Base-by-base conservation (phyloP, 1,139 yeast genomes). In the Geotrichum australiense region DNA sequence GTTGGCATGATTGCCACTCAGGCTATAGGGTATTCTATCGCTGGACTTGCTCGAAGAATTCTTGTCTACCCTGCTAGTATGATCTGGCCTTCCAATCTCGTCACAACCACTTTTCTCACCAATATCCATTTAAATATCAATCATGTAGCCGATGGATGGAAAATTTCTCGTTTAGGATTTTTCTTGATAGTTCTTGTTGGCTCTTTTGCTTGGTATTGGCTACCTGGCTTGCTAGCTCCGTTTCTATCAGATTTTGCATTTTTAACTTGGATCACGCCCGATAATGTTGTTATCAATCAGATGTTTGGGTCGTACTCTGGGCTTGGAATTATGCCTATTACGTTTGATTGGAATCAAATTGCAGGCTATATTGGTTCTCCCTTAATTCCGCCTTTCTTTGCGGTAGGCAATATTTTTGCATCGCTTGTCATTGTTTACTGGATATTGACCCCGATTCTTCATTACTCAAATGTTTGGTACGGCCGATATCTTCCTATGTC, bases 291-390 rank as follows among this genome's bases (percentile, higher is more conserved):
- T 25, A 68, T 79, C 35, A 74, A 76, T 58, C 82, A 78, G 58
- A 60, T 80, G 35, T 78, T 78, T 55, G 84, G 86, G 40, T 65
- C 74, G 23, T 50, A 65, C 12, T 64, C 77, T 10, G 85, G 85
- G 12, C 65, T 78, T 46, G 86, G 84, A 21, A 58, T 78, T 58
- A 61, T 78, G 54, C 87, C 87, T 19, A 52, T 72, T 24, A 68
- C 78, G 1, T 73, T 76, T 51, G 80, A 76, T 55, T 76, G 79
- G 79, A 68, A 71, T 36, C 73, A 70, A 14, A 58, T 73, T 38
- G 63, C 74, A 2, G 81, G 78, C 41, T 75, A 73, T 59, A 62
- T 75, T 47, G 77, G 79, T 12, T 73, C 81, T 20, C 85, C 89
- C 8, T 68, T 81, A 54, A 70, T 78, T 50, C 81, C 85, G 6